Conservation (phyloP, 2,329 filamentous ascomycete genomes). For the Pestalotiopsis sp. region DNA sequence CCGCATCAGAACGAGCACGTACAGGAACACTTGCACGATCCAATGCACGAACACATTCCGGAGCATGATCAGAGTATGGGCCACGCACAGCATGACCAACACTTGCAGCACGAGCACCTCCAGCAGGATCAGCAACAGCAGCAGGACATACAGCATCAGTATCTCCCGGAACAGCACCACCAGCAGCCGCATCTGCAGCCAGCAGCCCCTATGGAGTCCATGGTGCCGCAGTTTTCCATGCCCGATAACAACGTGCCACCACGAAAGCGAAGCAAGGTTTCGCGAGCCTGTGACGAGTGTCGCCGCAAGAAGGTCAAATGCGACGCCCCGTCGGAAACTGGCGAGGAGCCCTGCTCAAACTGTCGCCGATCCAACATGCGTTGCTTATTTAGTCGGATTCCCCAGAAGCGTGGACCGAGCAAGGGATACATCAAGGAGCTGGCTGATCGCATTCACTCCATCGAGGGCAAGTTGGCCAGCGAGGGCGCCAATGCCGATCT, state of each 20-base stretch:
- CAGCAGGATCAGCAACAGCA: conserved; percentile 22
- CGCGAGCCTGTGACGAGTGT: conserved; percentile 86
- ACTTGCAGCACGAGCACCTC: conserved; percentile 19
- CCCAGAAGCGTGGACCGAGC: conserved; percentile 85
- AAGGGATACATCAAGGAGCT: conserved; percentile 97
- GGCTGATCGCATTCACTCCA: conserved; percentile 78
- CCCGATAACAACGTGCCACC: conserved; percentile 61
- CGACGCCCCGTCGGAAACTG: conserved; percentile 75
- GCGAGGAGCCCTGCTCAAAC: conserved; percentile 76
- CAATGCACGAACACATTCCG: conserved; percentile 8
- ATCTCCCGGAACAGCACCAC: conserved; percentile 21
- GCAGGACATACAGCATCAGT: conserved; percentile 19
- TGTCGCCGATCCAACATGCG: conserved; percentile 75
- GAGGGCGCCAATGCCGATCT: conserved; percentile 48
- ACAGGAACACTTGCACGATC: conserved; percentile 13
- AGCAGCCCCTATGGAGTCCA: conserved; percentile 23
- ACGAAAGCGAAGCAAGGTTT: conserved; percentile 82
- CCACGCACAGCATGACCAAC: conserved; percentile 5
- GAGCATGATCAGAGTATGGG: conserved; percentile 13
- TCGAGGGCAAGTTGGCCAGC: conserved; percentile 75
- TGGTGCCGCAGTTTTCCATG: conserved; percentile 31
- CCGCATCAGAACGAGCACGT: conserved; percentile 3
- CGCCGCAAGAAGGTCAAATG: conserved; percentile 89
- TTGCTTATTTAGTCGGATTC: conserved; percentile 84
- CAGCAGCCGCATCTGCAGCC: conserved; percentile 33